These are phyloP conservation scores for Oxytropis ochrocephala DNA, from an alignment of 306 rosid genomes.

Conservation along the genomic window DNA sequence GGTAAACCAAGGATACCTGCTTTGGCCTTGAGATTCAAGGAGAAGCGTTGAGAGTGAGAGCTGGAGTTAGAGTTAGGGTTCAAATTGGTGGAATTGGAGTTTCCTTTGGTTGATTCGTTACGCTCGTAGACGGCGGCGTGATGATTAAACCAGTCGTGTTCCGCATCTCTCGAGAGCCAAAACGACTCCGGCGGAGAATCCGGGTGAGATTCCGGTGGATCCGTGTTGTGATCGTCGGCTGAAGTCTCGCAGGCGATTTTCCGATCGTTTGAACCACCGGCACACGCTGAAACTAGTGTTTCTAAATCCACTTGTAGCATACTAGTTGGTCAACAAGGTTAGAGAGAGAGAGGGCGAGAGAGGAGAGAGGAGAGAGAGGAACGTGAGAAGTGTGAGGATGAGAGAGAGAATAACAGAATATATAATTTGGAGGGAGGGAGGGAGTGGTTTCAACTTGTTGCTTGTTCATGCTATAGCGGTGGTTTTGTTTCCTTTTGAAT, in stretches of 20 bases:
- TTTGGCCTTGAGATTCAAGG: conserved; percentile 56
- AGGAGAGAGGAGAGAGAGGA: not conserved
- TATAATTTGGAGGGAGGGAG: conserved; percentile 34
- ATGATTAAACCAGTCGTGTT: conserved; percentile 76
- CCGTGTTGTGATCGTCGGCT: conserved; percentile 31
- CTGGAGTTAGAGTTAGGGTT: conserved; percentile 35
- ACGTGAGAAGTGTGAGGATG: not conserved
- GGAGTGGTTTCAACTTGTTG: conserved; percentile 23
- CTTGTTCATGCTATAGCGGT: not conserved
- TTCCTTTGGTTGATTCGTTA: conserved; percentile 66
- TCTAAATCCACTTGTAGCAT: conserved; percentile 94
- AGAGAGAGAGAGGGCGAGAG: not conserved
- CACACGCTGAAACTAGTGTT: conserved; percentile 73
- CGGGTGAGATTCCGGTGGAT: conserved; percentile 32
- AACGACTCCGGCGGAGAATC: conserved; percentile 90
- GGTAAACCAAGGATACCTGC: conserved; percentile 82
- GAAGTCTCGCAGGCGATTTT: conserved; percentile 72
- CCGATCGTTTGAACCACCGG: conserved; percentile 73
- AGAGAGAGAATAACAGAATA: conserved; percentile 4
- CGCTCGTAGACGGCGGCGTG: conserved; percentile 85
- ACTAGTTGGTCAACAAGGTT: not conserved
- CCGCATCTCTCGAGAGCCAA: conserved; percentile 78
- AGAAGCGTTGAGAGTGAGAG: conserved; percentile 66
- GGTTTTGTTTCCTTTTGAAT: conserved; percentile 6
- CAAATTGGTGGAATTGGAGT: conserved; percentile 31